Evolutionary conservation across 805 yeast species (phyloP).

Genomic region (Saturnispora bothae): DNA sequence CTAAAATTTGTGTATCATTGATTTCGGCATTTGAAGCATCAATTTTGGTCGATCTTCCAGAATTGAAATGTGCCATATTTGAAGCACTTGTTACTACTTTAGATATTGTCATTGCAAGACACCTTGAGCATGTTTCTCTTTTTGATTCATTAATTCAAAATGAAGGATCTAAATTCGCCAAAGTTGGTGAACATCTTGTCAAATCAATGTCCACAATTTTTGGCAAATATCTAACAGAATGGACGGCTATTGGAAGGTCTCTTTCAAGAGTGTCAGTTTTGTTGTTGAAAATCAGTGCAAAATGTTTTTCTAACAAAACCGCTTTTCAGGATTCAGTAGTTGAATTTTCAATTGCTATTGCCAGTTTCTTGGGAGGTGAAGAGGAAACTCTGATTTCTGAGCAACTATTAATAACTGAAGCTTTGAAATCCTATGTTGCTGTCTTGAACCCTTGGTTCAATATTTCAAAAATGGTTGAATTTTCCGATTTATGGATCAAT

Average conservation of each 20-base stretch:
- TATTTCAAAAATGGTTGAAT: conserved; percentile 30
- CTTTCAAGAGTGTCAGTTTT: conserved; percentile 49
- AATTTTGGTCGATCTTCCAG: conserved; percentile 12
- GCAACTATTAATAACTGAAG: conserved; percentile 53
- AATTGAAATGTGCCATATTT: conserved; percentile 31
- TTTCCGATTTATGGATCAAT: conserved; percentile 37
- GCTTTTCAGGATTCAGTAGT: conserved; percentile 18
- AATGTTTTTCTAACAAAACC: conserved; percentile 6
- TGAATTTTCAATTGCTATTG: conserved; percentile 25
- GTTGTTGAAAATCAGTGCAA: conserved; percentile 34
- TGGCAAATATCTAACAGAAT: conserved; percentile 37
- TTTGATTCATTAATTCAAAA: conserved; percentile 39
- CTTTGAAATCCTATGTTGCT: conserved; percentile 44
- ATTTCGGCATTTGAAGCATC: conserved; percentile 24
- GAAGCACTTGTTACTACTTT: conserved; percentile 50
- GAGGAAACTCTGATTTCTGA: conserved; percentile 43
- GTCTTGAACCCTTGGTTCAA: conserved; percentile 32
- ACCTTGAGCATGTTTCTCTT: conserved; percentile 49
- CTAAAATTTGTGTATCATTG: conserved; percentile 38
- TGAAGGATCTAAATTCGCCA: conserved; percentile 29
- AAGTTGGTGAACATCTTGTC: conserved; percentile 42
- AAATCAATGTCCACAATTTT: conserved; percentile 37
- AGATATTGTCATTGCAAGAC: conserved; percentile 55
- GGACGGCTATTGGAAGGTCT: conserved; percentile 57
- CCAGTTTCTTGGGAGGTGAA: conserved; percentile 36